A percentile compares a stretch with the other conserved stretches of the same genome.
Conservation (phyloP, 139 green algal genomes). For the Yamagishiella unicocca region DNA sequence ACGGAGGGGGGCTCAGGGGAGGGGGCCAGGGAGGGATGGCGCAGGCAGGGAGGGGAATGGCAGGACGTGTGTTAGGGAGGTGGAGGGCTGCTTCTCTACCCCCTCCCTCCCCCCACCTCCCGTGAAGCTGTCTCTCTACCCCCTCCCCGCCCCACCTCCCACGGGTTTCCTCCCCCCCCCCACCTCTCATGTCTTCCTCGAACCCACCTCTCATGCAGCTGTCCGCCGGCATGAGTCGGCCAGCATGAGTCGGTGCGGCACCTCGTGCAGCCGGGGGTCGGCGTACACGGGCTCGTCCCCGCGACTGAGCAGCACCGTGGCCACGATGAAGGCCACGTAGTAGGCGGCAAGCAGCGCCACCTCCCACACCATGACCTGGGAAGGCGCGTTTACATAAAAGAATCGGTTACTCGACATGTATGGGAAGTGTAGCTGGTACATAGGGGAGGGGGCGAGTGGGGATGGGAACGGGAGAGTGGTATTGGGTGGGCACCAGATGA, state of each 20-base stretch:
- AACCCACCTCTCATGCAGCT: conserved; percentile 5
- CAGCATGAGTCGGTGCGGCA: conserved; percentile 53
- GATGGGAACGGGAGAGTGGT: too few species aligned
- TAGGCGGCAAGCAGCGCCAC: conserved; percentile 24
- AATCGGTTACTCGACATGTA: too few species aligned
- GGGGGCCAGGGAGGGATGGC: too few species aligned
- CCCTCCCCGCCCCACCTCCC: too few species aligned
- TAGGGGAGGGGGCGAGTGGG: conserved; percentile 5
- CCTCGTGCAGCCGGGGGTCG: conserved; percentile 60
- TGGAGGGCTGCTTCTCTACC: too few species aligned
- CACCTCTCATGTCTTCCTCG: conserved; percentile 30
- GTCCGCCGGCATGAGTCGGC: conserved; percentile 15
- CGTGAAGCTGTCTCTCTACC: not conserved
- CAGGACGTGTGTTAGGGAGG: too few species aligned
- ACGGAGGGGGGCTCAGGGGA: not conserved
- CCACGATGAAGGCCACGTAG: conserved; percentile 58
- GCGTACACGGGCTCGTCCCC: conserved; percentile 57
- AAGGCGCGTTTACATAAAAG: too few species aligned
- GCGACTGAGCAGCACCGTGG: conserved; percentile 51
- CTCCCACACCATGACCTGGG: conserved; percentile 57
- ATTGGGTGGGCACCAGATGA: too few species aligned
- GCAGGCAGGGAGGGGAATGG: too few species aligned
- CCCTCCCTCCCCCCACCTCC: not conserved
- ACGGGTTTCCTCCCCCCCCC: too few species aligned
- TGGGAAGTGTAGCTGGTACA: too few species aligned